phyloP scores from a whole-genome alignment of 2,329 filamentous ascomycete genomes.

The Alternaria triticimaculans region DNA sequence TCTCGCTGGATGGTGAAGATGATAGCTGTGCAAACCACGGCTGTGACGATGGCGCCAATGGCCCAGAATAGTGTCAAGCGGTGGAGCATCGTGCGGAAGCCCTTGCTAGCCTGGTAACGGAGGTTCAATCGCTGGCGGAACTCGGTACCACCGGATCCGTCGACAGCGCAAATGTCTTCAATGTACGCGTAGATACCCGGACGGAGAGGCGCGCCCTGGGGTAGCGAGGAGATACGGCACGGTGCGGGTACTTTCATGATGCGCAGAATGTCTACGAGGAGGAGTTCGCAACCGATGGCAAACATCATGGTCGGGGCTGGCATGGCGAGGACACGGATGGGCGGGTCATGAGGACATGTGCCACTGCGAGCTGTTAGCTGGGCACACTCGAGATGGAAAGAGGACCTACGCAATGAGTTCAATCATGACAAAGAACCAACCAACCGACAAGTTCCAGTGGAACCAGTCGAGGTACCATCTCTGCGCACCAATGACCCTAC shows the following conservation, averaged over 20 bases:
- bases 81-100: constrained; percentile 61
- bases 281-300: constrained; percentile 59
- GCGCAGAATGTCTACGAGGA: constrained; percentile 58
- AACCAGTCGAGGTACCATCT: constrained; percentile 61
- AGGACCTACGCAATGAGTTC: constrained; percentile 59
- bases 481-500: constrained; percentile 58
- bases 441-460: constrained; percentile 63
- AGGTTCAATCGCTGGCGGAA: constrained; percentile 60
- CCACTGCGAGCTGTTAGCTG: constrained; percentile 43
- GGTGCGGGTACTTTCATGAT: constrained; percentile 55
- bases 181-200: constrained; percentile 63
- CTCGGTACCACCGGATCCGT: constrained; percentile 60
- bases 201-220: constrained; percentile 58
- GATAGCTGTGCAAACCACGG: constrained; percentile 52
- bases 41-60: constrained; percentile 51
- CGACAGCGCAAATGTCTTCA: constrained; percentile 62
- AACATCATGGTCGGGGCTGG: constrained; percentile 60
- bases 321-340: constrained; percentile 62
- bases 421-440: constrained; percentile 64
- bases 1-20: constrained; percentile 57
- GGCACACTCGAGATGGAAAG: not conserved
- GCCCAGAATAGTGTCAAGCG: constrained; percentile 62
- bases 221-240: constrained; percentile 60
- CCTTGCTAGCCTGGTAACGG: constrained; percentile 60
- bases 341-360: constrained; percentile 55